Base-by-base conservation (phyloP, 495 filamentous ascomycete genomes). In the Penicillium daleae region DNA sequence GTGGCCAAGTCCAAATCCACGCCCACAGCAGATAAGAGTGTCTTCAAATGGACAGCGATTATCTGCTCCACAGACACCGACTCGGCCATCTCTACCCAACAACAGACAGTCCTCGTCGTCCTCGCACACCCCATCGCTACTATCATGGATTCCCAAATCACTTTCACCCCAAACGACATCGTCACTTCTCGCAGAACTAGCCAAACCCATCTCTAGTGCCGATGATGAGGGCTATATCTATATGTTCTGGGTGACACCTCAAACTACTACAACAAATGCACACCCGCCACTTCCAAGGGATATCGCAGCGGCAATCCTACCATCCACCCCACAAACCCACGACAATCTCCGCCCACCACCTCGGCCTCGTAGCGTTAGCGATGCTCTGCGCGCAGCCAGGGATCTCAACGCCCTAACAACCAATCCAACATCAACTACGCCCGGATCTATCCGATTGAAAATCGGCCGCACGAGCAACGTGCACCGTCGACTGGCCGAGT, bases 161-260 rank as follows among this genome's bases (percentile, higher is more conserved):
- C 79, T 89, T 17, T 82, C 84, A 0, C 89, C 89, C 3, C 78
- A 86, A 73, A 90, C 84, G 19, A 88, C 87, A 19, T 87, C 87
- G 7, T 68, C 76, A 22, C 81, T 93, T 29, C 82, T 91, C 42
- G 78, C 84, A 32, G 94, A 97, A 71, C 80, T 98, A 4, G 86
- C 87, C 15, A 97, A 96, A 69, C 92, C 93, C 12, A 83, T 96
- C 62, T 91, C 91, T 4, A 76, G 75, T 6, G 76, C 80, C 42
- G 95, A 98, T 67, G 91, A 96, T 50, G 83, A 91, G 48, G 95
- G 95, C 39, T 99, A 92, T 71, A 98, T 98, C 66, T 99, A 99
- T 81, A 95, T 99, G 67, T 99, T 97, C 83, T 97, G 93, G 92
- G 80, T 97, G 5, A 87, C 83, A 0, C 85, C 85, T 40, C 84